phyloP scores from a whole-genome alignment of 2,329 filamentous ascomycete species.

The Coleophoma cylindrospora region DNA sequence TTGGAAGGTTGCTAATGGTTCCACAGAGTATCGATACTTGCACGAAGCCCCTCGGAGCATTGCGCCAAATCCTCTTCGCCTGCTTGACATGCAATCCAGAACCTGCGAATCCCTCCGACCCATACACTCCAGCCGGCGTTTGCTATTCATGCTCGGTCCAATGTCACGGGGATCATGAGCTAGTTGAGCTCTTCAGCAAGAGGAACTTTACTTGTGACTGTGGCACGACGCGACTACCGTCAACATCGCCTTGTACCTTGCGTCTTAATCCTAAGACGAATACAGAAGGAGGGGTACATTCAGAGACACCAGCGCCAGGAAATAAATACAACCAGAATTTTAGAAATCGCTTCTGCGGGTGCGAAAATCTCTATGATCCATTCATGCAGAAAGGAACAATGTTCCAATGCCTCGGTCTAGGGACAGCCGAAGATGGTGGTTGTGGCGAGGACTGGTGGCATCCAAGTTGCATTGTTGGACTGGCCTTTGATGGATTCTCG shows the following conservation, averaged over 20 bases:
- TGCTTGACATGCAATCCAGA: conserved; percentile 91
- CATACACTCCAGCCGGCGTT: conserved; percentile 72
- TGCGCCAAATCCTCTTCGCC: conserved; percentile 86
- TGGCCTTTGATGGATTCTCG: conserved; percentile 69
- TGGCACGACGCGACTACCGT: conserved; percentile 71
- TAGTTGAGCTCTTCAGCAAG: conserved; percentile 95
- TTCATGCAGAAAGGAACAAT: conserved; percentile 91
- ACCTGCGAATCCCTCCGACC: conserved; percentile 54
- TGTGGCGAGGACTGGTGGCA: conserved; percentile 99
- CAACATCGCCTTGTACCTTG: conserved; percentile 68
- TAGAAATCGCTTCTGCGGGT: conserved; percentile 86
- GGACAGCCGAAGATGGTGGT: conserved; percentile 73
- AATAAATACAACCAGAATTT: conserved; percentile 98
- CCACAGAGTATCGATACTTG: conserved; percentile 85
- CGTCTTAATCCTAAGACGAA: conserved; percentile 70
- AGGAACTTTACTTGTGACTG: conserved; percentile 96
- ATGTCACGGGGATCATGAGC: conserved; percentile 89
- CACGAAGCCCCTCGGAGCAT: conserved; percentile 80
- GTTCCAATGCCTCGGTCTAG: conserved; percentile 92
- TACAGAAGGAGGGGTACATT: conserved; percentile 70
- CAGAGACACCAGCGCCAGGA: conserved; percentile 62
- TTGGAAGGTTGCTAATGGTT: conserved; percentile 3
- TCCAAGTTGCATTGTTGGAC: conserved; percentile 81
- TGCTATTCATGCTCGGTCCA: conserved; percentile 97
- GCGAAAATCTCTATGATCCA: conserved; percentile 81